phyloP scores from a whole-genome alignment of 768 basidiomycete species.

The Termitomyces sp. region DNA sequence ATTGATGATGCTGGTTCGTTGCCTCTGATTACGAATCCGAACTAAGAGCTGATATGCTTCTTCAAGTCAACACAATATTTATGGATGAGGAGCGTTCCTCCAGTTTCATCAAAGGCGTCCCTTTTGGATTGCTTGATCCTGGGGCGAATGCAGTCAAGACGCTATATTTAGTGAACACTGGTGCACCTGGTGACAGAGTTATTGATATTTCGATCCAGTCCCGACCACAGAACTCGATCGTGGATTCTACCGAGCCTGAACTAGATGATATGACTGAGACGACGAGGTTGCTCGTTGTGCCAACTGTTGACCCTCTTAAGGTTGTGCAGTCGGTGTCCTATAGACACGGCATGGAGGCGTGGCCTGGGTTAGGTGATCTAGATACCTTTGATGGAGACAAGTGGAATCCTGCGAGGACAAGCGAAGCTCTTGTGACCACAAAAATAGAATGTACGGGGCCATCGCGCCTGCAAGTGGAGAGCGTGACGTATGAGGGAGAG shows the following conservation, averaged over 20 bases:
- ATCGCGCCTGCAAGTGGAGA: conserved; percentile 50
- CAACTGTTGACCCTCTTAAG: conserved; percentile 59
- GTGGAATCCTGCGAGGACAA: conserved; percentile 47
- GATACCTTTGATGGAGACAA: conserved; percentile 45
- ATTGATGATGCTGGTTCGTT: conserved; percentile 64
- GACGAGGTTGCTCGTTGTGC: conserved; percentile 61
- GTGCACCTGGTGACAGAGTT: conserved; percentile 63
- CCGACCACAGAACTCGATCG: conserved; percentile 27
- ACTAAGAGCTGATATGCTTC: not conserved
- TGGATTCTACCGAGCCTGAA: conserved; percentile 20
- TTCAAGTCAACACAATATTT: conserved; percentile 53
- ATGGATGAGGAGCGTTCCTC: conserved; percentile 62
- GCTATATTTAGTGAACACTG: conserved; percentile 55
- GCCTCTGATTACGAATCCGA: not conserved
- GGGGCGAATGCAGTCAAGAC: conserved; percentile 56
- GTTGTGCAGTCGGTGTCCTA: conserved; percentile 53
- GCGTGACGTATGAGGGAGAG: conserved; percentile 38
- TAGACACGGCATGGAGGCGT: conserved; percentile 32
- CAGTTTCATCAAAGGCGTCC: conserved; percentile 68
- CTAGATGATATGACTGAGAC: conserved; percentile 48
- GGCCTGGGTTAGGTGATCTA: conserved; percentile 49
- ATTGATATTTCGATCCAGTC: conserved; percentile 82
- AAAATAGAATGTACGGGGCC: conserved; percentile 51
- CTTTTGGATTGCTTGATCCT: conserved; percentile 58
- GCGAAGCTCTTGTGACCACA: conserved; percentile 53